Base-by-base conservation (phyloP, 2,329 filamentous ascomycete genomes). In the Curvularia verruculosa region DNA sequence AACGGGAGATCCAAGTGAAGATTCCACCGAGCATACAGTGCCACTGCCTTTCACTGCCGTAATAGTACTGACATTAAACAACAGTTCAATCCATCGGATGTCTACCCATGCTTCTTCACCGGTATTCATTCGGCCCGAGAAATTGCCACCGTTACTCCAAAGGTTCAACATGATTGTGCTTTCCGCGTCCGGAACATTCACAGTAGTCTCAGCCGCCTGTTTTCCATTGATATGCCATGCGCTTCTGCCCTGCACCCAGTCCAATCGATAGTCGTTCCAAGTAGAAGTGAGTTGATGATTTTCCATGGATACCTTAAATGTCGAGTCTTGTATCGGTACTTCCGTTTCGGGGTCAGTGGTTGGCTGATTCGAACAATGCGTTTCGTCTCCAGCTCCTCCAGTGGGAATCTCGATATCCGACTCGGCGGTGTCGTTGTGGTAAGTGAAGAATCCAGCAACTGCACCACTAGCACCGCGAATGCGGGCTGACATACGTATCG, bases 401-500 rank as follows among this genome's bases (percentile, higher is more conserved):
- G 60, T 63, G 8, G 59, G 52, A 3, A 63, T 56, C 49, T 61
- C 60, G 28, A 63, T 58, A 10, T 63, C 60, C 0, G 60, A 63
- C 48, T 63, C 60, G 5, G 10, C 6, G 0, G 54, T 63, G 43
- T 63, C 58, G 18, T 63, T 55, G 4, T 55, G 43, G 47, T 63
- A 63, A 3, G 58, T 63, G 39, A 61, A 61, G 45, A 61, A 56
- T 3, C 58, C 58, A 15, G 60, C 60, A 2, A 63, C 28, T 12
- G 54, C 58, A 18, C 60, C 60, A 8, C 47, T 44, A 13, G 45
- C 54, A n/a, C 60, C 58, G 19, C 51, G 56, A 1, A 62, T 46
- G 19, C 61, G 56, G 2, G 51, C 51, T 10, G 40, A 46, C 40
- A 64, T 56, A 48, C 59, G 53, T 7, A 61, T 46, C 1, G 61